A percentile compares a stretch with the other conserved stretches of the same genome.
Evolutionary conservation across 1,284 basidiomycete species (phyloP).

Genomic region (Phellopilus nigrolimitatus): DNA sequence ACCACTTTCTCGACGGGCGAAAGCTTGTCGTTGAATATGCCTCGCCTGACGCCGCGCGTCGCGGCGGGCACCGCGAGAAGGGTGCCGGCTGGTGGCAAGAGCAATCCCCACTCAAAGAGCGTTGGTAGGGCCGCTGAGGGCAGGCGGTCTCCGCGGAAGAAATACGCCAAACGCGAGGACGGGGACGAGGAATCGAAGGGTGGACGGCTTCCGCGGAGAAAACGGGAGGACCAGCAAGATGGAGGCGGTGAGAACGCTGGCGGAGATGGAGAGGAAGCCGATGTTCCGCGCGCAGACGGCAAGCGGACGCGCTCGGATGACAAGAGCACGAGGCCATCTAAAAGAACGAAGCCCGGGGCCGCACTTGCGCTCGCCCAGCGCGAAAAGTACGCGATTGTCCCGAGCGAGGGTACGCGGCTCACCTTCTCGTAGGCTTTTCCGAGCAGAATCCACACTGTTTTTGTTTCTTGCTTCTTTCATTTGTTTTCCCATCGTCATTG

Average conservation of each 20-base stretch:
- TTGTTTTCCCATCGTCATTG: background rate
- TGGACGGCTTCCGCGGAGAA: background rate
- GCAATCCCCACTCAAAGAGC: constrained; percentile 27
- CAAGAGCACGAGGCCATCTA: constrained; percentile 29
- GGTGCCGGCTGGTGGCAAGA: constrained; percentile 21
- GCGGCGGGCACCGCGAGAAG: constrained; percentile 43
- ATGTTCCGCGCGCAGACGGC: constrained; percentile 5
- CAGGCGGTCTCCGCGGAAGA: constrained; percentile 12
- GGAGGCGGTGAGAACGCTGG: constrained; percentile 1
- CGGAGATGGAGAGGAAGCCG: constrained; percentile 1
- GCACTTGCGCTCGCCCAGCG: constrained; percentile 86
- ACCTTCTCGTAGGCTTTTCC: constrained; percentile 46
- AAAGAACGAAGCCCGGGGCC: constrained; percentile 79
- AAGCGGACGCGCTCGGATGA: constrained; percentile 25
- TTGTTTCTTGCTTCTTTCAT: constrained; percentile 8
- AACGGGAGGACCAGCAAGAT: constrained; percentile 18
- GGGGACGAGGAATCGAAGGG: constrained; percentile 30
- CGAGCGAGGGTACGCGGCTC: constrained; percentile 77
- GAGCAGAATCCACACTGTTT: too few relatives aligned
- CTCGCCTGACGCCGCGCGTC: constrained; percentile 77
- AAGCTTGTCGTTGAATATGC: constrained; percentile 88
- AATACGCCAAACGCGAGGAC: constrained; percentile 24
- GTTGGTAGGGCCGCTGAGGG: constrained; percentile 20
- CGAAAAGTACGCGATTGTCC: constrained; percentile 81
- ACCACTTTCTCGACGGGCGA: constrained; percentile 81